Conservation (phyloP, 345 rosid species). For the Gossypioides kirkii region DNA sequence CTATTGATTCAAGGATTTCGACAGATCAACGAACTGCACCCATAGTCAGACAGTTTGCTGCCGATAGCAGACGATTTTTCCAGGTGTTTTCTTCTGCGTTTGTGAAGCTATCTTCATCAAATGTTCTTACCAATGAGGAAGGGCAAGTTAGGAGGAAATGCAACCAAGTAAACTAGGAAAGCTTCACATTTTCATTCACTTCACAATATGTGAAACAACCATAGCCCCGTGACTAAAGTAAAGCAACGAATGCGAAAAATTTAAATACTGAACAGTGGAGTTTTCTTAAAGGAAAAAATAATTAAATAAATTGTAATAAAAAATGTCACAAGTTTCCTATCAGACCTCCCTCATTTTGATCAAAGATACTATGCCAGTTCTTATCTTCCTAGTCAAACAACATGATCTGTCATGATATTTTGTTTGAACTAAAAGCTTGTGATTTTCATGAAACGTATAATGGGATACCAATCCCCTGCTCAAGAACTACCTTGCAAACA, state of each 20-base stretch:
- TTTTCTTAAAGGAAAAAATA: background rate
- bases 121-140: background rate
- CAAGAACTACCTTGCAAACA: background rate
- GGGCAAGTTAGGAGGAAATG: constrained; percentile 11
- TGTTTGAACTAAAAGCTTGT: background rate
- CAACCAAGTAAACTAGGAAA: background rate
- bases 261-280: too few relatives aligned
- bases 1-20: constrained; percentile 2
- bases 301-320: background rate
- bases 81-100: constrained; percentile 7
- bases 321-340: background rate
- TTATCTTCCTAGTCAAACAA: too few relatives aligned
- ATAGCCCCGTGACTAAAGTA: background rate
- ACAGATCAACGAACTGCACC: constrained; percentile 2
- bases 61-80: background rate
- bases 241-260: too few relatives aligned
- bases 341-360: background rate
- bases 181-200: background rate
- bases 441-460: background rate
- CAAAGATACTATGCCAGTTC: too few relatives aligned
- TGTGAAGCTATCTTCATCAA: constrained; percentile 7
- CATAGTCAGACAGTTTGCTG: background rate
- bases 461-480: background rate
- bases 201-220: background rate
- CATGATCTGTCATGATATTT: background rate